Percentiles rank a stretch among this genome's conserved stretches.
phyloP scores from a whole-genome alignment of 106 monocot genomes.

The Dendrobium officinale region DNA sequence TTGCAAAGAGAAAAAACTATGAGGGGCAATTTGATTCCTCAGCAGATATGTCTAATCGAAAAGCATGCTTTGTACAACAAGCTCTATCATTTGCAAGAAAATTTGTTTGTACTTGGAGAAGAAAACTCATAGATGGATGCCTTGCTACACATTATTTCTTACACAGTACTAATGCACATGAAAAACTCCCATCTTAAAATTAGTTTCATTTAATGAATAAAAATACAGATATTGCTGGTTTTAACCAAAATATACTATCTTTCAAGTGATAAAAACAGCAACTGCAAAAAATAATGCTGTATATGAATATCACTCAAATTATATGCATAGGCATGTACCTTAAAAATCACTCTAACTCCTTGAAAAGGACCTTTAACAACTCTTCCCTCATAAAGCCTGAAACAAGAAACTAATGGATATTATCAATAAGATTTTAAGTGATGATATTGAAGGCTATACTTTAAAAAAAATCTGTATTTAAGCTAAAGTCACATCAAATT shows the following conservation, averaged over 20 bases:
- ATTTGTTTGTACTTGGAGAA: not conserved
- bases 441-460: not conserved
- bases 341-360: constrained; percentile 66
- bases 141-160: not conserved
- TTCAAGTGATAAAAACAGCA: too few relatives aligned
- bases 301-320: not conserved
- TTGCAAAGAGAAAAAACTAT: not conserved
- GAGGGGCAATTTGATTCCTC: not conserved
- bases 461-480: too few relatives aligned
- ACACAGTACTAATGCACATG: not conserved
- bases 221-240: not conserved
- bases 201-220: not conserved
- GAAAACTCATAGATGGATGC: not conserved
- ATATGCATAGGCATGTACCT: constrained; percentile 33
- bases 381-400: constrained; percentile 95
- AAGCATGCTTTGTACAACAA: not conserved
- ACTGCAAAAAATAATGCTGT: not conserved
- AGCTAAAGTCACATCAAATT: too few relatives aligned
- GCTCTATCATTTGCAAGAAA: not conserved
- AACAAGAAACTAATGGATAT: constrained; percentile 41
- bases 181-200: not conserved
- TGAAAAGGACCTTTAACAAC: constrained; percentile 57
- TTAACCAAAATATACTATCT: not conserved
- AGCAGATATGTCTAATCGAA: not conserved
- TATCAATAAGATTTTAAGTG: constrained; percentile 24